Base-by-base conservation (phyloP, 2,329 filamentous ascomycete genomes). In the Furcasterigmium sp. region DNA sequence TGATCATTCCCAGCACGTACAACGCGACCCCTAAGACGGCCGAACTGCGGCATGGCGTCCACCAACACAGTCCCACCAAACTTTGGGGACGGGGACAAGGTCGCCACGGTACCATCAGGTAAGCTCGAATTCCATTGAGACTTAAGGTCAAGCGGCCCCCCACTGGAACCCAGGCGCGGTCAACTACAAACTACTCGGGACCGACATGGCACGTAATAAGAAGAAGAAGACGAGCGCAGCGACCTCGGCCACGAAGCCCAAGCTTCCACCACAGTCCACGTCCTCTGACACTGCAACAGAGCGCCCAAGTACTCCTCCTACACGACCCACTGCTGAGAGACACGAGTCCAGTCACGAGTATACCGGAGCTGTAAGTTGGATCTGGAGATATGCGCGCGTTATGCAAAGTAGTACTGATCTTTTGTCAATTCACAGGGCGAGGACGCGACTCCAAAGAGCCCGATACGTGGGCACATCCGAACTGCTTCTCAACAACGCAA, bases 171-270 rank as follows among this genome's bases (percentile, higher is more conserved):
- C 13, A 20, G n/a, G n/a, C n/a, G n/a, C n/a, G n/a, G n/a, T n/a
- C n/a, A n/a, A n/a, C n/a, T n/a, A n/a, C n/a, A n/a, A n/a, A n/a
- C n/a, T n/a, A n/a, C n/a, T n/a, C n/a, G n/a, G 10, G 34, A 46
- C 7, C 5, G 25, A 19, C 34, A 50, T 50, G 47, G 37, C 46
- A 35, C 46, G 46, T 36, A 50, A 50, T 43, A 50, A 50, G 41
- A 40, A 10, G 28, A 38, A 46, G 44, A 50, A 47, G 44, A 40
- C 15, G 23, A 25, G 41, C 14, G 37, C 39, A 18, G 37, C 42
- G 9, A 40, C 23, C 23, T 26, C 23, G 23, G 7, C 23, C 23
- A 7, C 23, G 7, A 26, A 26, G 23, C 23, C 23, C 23, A 26
- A 26, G 11, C 7, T 26, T 7, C 46, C 45, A 44, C 30, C 35